Conservation (phyloP, 148 eudicot species). For the Pharnaceum exiguum region DNA sequence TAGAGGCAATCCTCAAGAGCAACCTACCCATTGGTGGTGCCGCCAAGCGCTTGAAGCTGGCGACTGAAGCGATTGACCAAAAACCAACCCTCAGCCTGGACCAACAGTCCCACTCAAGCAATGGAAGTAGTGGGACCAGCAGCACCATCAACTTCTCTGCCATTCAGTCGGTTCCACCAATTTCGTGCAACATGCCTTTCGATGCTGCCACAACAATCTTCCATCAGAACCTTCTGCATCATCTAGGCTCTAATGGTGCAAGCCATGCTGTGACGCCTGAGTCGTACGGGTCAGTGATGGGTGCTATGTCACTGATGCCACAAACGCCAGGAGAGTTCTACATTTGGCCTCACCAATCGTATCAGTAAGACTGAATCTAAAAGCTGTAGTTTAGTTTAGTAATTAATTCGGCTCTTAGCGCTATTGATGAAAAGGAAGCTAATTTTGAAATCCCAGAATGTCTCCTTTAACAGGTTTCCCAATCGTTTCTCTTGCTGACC, state of each 20-base stretch:
- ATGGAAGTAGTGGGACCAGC: slow-evolving; percentile 25
- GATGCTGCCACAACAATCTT: slow-evolving; percentile 40
- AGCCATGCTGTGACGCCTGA: slow-evolving; percentile 23
- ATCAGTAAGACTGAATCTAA: slow-evolving; percentile 18
- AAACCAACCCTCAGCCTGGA: slow-evolving; percentile 36
- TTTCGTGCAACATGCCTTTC: slow-evolving; percentile 55
- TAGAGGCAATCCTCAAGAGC: slow-evolving; percentile 76
- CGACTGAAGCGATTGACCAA: slow-evolving; percentile 48
- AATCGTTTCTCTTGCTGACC: slow-evolving; percentile 16
- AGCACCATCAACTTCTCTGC: slow-evolving; percentile 49
- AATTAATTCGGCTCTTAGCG: slow-evolving; percentile 10
- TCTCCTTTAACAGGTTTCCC: slow-evolving; percentile 13
- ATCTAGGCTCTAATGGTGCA: slow-evolving; percentile 28
- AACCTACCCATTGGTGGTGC: slow-evolving; percentile 87
- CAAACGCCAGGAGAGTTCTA: slow-evolving; percentile 56
- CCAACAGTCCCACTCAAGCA: slow-evolving; percentile 23
- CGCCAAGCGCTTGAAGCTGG: slow-evolving; percentile 70
- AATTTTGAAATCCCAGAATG: slow-evolving; percentile 25
- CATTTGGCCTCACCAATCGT: slow-evolving; percentile 80
- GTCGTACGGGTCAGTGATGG: slow-evolving; percentile 11
- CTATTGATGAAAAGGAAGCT: slow-evolving; percentile 31
- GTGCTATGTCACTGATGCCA: slow-evolving; percentile 45
- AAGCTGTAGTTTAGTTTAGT: neutral
- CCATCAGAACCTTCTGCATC: slow-evolving; percentile 57
- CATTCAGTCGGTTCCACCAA: slow-evolving; percentile 33